Conservation (phyloP, 768 basidiomycete species). For the Cystobasidium ongulense region DNA sequence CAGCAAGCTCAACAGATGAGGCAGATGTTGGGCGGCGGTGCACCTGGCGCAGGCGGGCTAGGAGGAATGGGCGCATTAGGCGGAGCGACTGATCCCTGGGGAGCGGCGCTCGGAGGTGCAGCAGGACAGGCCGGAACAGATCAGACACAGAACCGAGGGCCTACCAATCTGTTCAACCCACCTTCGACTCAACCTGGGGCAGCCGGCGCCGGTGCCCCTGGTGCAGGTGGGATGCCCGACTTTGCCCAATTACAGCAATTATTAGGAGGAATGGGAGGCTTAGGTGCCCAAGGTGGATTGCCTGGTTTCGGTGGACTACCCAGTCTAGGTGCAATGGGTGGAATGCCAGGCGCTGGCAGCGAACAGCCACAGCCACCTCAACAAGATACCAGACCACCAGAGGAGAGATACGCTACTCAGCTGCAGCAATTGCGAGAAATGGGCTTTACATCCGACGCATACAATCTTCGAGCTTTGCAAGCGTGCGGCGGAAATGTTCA, state of each 20-base stretch:
- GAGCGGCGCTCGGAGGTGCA: no score
- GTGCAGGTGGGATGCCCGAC: constrained; percentile 28
- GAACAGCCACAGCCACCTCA: constrained; percentile 47
- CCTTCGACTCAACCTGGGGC: constrained; percentile 4
- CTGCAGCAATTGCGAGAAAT: constrained; percentile 61
- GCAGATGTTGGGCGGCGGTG: constrained; percentile 33
- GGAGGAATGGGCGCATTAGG: constrained; percentile 30
- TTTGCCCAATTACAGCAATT: constrained; percentile 31
- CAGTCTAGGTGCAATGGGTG: constrained; percentile 32
- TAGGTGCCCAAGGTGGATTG: constrained; percentile 29
- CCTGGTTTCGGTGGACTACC: constrained; percentile 37
- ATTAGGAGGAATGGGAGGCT: constrained; percentile 31
- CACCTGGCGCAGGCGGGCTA: constrained; percentile 40
- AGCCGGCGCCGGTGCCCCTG: constrained; percentile 24
- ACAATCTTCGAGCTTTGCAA: constrained; percentile 81
- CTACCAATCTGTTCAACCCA: constrained; percentile 19
- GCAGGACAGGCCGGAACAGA: constrained; percentile 13
- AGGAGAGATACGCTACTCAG: constrained; percentile 76
- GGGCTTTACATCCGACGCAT: constrained; percentile 53
- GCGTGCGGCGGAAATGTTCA: constrained; percentile 68
- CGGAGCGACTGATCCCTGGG: no score
- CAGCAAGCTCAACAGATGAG: constrained; percentile 48
- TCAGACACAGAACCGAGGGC: constrained; percentile 21
- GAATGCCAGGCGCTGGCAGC: constrained; percentile 43
- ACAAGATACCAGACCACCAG: constrained; percentile 65